Percentiles rank a stretch among this genome's conserved stretches.
Conservation (phyloP, 2,329 filamentous ascomycete genomes). For the Metarhizium robertsii region DNA sequence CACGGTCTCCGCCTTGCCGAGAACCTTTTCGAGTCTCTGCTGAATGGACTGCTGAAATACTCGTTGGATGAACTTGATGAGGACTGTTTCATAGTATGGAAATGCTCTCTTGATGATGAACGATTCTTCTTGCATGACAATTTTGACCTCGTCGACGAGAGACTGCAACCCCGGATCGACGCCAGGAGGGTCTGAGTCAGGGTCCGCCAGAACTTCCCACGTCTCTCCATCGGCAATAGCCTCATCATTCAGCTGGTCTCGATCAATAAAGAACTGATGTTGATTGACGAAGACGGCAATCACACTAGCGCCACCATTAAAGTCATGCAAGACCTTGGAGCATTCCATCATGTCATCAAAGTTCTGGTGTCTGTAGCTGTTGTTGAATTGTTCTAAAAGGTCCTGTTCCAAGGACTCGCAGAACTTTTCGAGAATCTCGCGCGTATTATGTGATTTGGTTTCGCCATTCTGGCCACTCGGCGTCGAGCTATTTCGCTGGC, state of each 20-base stretch:
- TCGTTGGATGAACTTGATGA: conserved; percentile 86
- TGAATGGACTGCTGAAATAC: conserved; percentile 98
- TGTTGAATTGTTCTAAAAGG: conserved; percentile 90
- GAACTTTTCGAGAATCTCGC: conserved; percentile 93
- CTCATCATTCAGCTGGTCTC: conserved; percentile 84
- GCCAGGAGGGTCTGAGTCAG: conserved; percentile 82
- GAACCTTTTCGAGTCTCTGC: conserved; percentile 86
- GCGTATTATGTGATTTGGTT: conserved; percentile 53
- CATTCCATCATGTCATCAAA: conserved; percentile 98
- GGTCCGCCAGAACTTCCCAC: conserved; percentile 90
- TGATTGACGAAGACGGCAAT: conserved; percentile 97
- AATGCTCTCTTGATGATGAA: conserved; percentile 95
- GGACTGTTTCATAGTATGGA: conserved; percentile 88
- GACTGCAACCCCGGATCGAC: conserved; percentile 90
- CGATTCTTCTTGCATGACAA: conserved; percentile 94
- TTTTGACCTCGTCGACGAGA: conserved; percentile 84
- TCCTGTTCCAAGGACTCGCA: conserved; percentile 94
- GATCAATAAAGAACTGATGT: conserved; percentile 97
- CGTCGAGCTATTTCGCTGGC: conserved; percentile 38
- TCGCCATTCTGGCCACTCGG: conserved; percentile 34
- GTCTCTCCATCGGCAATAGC: conserved; percentile 64
- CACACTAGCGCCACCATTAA: conserved; percentile 90
- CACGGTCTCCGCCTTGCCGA: conserved; percentile 87
- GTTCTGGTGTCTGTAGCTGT: conserved; percentile 89
- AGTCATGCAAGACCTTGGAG: conserved; percentile 85